Evolutionary conservation across 768 basidiomycete genomes (phyloP), one percentile per base, ranked within the genome.

Genomic region (Pleurotus pulmonarius): DNA sequence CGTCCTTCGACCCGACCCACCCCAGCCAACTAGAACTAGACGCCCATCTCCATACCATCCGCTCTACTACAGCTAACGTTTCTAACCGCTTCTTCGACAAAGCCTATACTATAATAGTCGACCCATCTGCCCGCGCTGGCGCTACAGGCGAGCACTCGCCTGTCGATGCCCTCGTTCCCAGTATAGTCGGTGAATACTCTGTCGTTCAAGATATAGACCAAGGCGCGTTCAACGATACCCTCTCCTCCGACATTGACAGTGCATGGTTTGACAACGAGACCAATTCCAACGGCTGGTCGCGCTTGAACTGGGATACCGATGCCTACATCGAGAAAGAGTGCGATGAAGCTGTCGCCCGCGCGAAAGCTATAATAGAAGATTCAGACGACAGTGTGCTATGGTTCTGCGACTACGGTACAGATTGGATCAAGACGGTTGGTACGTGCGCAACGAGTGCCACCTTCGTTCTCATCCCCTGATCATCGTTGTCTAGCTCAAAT

Each of bases 1-100:
- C 11, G 40, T 49, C 25, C 38, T 63, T 62, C 51, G 46, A 54
- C 70, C 63, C 58, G 70, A 66, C 46, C 66, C 72, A 38, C 71
- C 78, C 61, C 63, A 56, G 25, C 57, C 62, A 22, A 16, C 34
- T 39, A 13, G 58, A 61, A 34, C 69, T 92, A 43, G 85, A 91
- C 63, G 81, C 87, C 1, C 94, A 95, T 64, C 77, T 95, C 15
- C 83, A 83, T 59, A 83, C 87, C 56, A 79, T 87, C 49, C 86
- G 90, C 18, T 82, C 83, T 0, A 86, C 86, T 1, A 63, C 70
- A 2, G 72, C 77, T 56, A 84, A 82, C 57, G 81, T 85, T 4
- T 75, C 80, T 43, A 97, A 97, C 63, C 78, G 96, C 34, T 97
- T 92, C 82, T 91, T 86, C 68, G 95, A 98, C 74, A 98, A 97